phyloP scores from a whole-genome alignment of 2,329 filamentous ascomycete species.

The Ophiostoma tasmaniense region DNA sequence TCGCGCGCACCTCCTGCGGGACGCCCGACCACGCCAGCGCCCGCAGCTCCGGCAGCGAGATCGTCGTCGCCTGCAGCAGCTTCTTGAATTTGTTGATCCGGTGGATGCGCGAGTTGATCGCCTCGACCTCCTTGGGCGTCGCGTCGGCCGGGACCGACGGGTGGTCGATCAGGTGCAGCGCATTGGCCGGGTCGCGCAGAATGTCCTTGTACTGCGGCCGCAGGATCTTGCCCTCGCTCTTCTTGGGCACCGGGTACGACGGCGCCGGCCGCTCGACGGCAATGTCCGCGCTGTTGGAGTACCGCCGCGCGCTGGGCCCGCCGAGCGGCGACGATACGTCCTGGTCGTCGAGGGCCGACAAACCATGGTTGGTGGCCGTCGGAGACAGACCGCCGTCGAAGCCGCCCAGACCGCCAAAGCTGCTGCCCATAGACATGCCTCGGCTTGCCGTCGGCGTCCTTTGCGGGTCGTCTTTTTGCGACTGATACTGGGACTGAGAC shows the following conservation, averaged over 20 bases:
- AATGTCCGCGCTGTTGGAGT: conserved; percentile 86
- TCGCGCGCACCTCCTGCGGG: conserved; percentile 88
- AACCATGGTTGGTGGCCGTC: not conserved
- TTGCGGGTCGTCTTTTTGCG: conserved; percentile 17
- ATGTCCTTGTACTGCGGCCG: conserved; percentile 98
- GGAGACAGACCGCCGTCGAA: conserved; percentile 11
- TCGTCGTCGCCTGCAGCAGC: conserved; percentile 84
- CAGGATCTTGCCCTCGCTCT: conserved; percentile 87
- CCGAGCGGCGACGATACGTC: conserved; percentile 30
- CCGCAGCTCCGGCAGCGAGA: conserved; percentile 75
- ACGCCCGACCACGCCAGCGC: conserved; percentile 88
- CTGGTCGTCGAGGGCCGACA: conserved; percentile 24
- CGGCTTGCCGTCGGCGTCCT: not conserved
- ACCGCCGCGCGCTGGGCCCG: conserved; percentile 43
- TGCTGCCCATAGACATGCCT: not conserved
- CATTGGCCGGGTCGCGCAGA: conserved; percentile 79
- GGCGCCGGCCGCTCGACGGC: conserved; percentile 78
- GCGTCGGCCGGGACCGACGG: conserved; percentile 65
- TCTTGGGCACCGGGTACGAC: conserved; percentile 80
- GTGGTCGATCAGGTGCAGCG: conserved; percentile 87
- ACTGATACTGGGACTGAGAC: not conserved
- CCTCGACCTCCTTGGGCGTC: conserved; percentile 73
- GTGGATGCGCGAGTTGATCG: conserved; percentile 76
- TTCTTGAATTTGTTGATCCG: conserved; percentile 99
- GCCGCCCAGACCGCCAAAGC: conserved; percentile 17